Base-by-base conservation (phyloP, 176 grass and related monocot species). In the Pontederia crassipes region DNA sequence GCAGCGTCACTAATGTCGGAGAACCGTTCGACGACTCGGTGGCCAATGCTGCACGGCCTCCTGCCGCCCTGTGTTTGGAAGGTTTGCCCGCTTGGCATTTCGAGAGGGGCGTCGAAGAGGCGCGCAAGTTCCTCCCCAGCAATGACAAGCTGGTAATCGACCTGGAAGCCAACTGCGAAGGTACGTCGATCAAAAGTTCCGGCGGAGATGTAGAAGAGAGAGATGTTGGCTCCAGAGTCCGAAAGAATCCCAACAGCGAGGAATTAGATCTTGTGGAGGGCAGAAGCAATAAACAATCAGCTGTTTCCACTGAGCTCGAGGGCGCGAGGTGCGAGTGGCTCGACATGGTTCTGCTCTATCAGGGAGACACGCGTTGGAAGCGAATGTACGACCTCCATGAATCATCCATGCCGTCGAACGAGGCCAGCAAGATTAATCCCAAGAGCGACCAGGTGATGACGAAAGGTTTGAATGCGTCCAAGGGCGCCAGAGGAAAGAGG, bases 41-140 rank as follows among this genome's bases (percentile, higher is more conserved):
- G 73, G 86, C 88, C 56, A 86, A 65, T 45, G 73, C 76, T 26
- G 58, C 73, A 0, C 68, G 65, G 48, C 76, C 87, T 16, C 93
- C 87, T 35, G 84, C 87, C 56, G 84, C 87, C 52, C 84, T 85
- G 70, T 78, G 91, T 66, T 80, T 97, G 2, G 84, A 85, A 78
- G 83, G 84, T 71, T 77, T 92, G 57, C 93, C 84, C 13, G 58
- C 58, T 13, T 71, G 72, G 60, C 77, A 83, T 29, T 66, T 58
- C 52, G 72, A 55, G 64, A 81, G 75, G 72, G 77, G 66, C 47
- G 48, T 18, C 5, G 60, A 83, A 40, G 85, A 74, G 40, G 77
- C 65, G 68, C 46, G 40, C n/a, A 66, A 73, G 56, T 75, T 72
- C 54, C 49, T 86, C 65, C 66, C 87, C 11, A 69, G 10, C 53